Evolutionary conservation across 148 eudicot genomes (phyloP).

Genomic region (Amaranthus cruentus): DNA sequence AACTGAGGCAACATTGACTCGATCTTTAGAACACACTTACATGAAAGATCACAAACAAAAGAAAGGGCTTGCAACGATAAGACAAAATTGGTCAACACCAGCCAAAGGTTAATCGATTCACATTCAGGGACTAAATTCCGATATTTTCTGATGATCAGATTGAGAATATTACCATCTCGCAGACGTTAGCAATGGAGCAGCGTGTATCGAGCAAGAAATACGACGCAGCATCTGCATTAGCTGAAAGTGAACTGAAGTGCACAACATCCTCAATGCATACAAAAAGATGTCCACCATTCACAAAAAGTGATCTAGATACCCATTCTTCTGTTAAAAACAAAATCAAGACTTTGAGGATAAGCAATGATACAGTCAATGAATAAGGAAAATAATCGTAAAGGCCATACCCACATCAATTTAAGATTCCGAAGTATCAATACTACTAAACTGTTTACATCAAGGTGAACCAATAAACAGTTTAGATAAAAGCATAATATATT

Average conservation of each 20-base stretch:
- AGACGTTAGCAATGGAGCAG: conserved; percentile 39
- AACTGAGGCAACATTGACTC: neutral
- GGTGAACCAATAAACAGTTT: too few species aligned
- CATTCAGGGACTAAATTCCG: neutral
- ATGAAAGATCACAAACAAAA: neutral
- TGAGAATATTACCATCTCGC: conserved; percentile 45
- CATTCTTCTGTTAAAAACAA: conserved; percentile 40
- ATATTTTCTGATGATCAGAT: neutral
- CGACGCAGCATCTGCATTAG: conserved; percentile 23
- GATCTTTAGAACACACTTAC: neutral
- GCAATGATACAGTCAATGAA: too few species aligned
- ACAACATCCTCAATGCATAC: conserved; percentile 53
- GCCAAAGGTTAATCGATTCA: neutral
- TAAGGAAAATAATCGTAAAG: too few species aligned
- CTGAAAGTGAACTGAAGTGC: conserved; percentile 39
- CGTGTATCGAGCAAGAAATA: conserved; percentile 51
- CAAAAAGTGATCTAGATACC: conserved; percentile 59
- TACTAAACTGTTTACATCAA: too few species aligned
- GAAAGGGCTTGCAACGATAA: neutral
- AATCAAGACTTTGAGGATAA: neutral
- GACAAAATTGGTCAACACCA: neutral
- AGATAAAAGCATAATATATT: too few species aligned
- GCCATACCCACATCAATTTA: too few species aligned
- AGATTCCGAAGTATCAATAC: too few species aligned
- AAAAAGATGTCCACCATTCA: conserved; percentile 42